A percentile compares a stretch with the other conserved stretches of the same genome.
These are phyloP conservation scores for Atractiella rhizophila DNA, from an alignment of 768 basidiomycete genomes.

Conservation along the genomic window DNA sequence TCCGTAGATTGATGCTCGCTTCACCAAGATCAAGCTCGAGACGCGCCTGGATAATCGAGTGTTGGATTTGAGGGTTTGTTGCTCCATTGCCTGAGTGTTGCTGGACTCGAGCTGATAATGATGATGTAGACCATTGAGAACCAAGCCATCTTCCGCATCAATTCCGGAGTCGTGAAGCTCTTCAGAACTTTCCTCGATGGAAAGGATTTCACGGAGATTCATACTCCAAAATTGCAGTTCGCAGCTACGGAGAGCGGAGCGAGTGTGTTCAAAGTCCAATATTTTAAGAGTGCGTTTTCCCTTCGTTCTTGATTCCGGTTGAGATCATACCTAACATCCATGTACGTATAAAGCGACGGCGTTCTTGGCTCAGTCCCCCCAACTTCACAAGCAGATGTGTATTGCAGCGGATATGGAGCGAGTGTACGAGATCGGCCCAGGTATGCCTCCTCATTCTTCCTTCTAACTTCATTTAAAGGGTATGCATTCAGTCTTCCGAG, in stretches of 20 bases:
- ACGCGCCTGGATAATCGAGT: constrained; percentile 81
- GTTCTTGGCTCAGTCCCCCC: constrained; percentile 82
- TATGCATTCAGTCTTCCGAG: constrained; percentile 84
- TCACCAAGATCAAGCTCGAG: constrained; percentile 42
- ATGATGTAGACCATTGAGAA: constrained; percentile 52
- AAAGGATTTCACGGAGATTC: constrained; percentile 73
- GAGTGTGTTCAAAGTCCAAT: constrained; percentile 84
- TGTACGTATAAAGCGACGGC: constrained; percentile 25
- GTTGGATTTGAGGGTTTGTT: constrained; percentile 59
- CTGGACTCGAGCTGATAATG: not conserved
- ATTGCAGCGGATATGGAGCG: constrained; percentile 95
- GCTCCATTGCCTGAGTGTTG: not conserved
- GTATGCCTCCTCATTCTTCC: constrained; percentile 5
- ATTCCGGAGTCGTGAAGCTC: constrained; percentile 53
- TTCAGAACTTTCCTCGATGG: constrained; percentile 55
- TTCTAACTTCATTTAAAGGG: not conserved
- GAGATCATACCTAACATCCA: constrained; percentile 33
- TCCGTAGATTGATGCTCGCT: too few relatives aligned
- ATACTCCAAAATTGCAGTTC: constrained; percentile 79
- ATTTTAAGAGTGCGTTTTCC: constrained; percentile 73
- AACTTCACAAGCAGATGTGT: constrained; percentile 93
- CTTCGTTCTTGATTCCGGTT: not conserved
- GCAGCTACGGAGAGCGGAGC: constrained; percentile 89
- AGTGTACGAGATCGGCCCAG: constrained; percentile 71
- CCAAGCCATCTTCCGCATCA: constrained; percentile 77